Evolutionary conservation across 495 filamentous ascomycete species (phyloP).

Genomic region (Penicillium roqueforti): DNA sequence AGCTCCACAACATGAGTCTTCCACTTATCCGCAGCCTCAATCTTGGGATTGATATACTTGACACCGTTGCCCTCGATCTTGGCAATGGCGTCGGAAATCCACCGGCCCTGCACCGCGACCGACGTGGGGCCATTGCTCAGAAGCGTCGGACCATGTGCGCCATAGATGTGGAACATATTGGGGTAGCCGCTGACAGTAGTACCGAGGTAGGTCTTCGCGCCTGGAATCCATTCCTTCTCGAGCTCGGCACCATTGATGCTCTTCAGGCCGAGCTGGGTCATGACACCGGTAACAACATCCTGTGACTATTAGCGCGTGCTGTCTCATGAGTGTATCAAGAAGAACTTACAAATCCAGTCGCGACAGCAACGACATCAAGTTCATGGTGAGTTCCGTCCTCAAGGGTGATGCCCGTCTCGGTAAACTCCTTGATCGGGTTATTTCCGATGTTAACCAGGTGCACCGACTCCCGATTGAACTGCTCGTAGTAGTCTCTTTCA

Average conservation of each 20-base stretch:
- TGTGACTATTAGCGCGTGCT: conserved; percentile 12
- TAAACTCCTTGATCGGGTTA: conserved; percentile 48
- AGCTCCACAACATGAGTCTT: conserved; percentile 37
- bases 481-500: conserved; percentile 53
- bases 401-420: conserved; percentile 37
- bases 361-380: conserved; percentile 49
- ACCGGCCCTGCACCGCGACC: conserved; percentile 47
- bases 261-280: conserved; percentile 46
- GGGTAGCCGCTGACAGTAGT: conserved; percentile 45
- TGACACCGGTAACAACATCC: conserved; percentile 44
- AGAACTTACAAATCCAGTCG: conserved; percentile 44
- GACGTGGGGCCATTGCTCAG: conserved; percentile 50
- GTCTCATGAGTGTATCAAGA: not conserved
- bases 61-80: conserved; percentile 40
- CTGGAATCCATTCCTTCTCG: conserved; percentile 44
- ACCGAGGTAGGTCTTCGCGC: conserved; percentile 47
- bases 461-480: conserved; percentile 54
- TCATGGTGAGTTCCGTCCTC: conserved; percentile 38
- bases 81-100: conserved; percentile 44
- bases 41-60: conserved; percentile 38
- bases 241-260: conserved; percentile 40
- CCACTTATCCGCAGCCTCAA: conserved; percentile 47
- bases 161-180: conserved; percentile 51
- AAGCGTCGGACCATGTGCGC: conserved; percentile 45
- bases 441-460: conserved; percentile 48